Evolutionary conservation across 257 asterid species (phyloP).

Genomic region (Solanum pinnatisectum): DNA sequence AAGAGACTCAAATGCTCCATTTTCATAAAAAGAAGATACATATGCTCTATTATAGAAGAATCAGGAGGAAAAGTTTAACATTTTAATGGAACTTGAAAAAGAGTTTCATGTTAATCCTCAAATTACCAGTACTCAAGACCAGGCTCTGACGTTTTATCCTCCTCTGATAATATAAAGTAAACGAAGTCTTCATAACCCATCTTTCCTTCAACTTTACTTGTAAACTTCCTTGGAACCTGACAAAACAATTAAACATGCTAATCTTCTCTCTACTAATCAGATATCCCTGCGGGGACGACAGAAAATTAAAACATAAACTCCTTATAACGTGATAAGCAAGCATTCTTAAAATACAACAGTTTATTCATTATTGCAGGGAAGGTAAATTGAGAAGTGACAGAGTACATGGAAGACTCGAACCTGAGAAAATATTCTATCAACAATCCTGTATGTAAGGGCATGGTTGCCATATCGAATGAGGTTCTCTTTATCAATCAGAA

Average conservation of each 20-base stretch:
- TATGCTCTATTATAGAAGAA: background rate
- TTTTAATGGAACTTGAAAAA: background rate
- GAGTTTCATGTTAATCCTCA: background rate
- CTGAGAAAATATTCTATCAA: constrained; percentile 98
- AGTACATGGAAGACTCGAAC: constrained; percentile 34
- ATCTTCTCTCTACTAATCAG: background rate
- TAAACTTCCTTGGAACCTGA: constrained; percentile 94
- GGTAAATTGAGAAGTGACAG: background rate
- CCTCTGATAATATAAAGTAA: constrained; percentile 96
- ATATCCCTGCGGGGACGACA: background rate
- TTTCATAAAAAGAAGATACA: background rate
- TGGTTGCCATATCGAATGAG: constrained; percentile 99
- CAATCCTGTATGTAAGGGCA: constrained; percentile 97
- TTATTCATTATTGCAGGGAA: constrained; percentile 13
- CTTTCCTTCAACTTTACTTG: constrained; percentile 96
- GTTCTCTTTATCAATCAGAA: constrained; percentile 92
- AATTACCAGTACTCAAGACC: constrained; percentile 94
- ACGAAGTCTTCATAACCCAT: constrained; percentile 99
- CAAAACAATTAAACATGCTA: constrained; percentile 2
- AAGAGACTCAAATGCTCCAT: background rate
- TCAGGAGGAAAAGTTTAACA: background rate
- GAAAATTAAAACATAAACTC: background rate
- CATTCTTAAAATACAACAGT: background rate
- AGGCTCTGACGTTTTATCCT: constrained; percentile 97
- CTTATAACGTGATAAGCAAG: background rate